Conservation (phyloP, 179 eudicot species). For the Gypsophila paniculata region DNA sequence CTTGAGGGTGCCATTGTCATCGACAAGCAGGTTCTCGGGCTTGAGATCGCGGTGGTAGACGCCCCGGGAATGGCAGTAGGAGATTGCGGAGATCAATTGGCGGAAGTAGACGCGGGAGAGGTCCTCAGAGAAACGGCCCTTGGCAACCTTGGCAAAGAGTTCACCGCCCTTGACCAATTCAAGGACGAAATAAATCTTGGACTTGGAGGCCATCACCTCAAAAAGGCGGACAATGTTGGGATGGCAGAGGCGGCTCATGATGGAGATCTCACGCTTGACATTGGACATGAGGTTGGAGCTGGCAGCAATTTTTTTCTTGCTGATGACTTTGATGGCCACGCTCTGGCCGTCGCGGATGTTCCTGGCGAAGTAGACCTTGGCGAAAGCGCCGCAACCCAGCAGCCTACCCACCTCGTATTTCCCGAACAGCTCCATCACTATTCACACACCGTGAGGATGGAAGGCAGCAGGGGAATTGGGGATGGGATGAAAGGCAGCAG, state of each 20-base stretch:
- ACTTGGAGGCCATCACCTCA: constrained; percentile 38
- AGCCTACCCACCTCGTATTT: constrained; percentile 41
- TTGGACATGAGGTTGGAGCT: constrained; percentile 21
- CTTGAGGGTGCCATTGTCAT: constrained; percentile 37
- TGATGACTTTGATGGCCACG: constrained; percentile 39
- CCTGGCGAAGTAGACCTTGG: constrained; percentile 37
- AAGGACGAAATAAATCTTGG: constrained; percentile 38
- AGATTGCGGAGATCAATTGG: constrained; percentile 38
- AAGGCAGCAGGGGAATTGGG: not conserved
- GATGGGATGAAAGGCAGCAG: no score
- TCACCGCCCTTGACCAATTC: constrained; percentile 44
- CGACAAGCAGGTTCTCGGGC: constrained; percentile 39
- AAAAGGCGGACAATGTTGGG: constrained; percentile 35
- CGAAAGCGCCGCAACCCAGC: constrained; percentile 42
- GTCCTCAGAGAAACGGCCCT: constrained; percentile 44
- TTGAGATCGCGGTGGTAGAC: constrained; percentile 43
- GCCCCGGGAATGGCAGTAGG: constrained; percentile 39
- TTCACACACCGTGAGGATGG: not conserved
- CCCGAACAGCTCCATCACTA: constrained; percentile 23
- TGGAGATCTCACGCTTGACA: constrained; percentile 35
- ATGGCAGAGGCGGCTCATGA: constrained; percentile 35
- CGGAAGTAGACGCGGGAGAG: constrained; percentile 32
- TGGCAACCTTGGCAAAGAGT: constrained; percentile 44
- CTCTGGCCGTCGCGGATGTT: constrained; percentile 32
- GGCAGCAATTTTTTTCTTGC: constrained; percentile 30